Conservation (phyloP, 805 yeast genomes). For the Saccharomycopsis babjevae region DNA sequence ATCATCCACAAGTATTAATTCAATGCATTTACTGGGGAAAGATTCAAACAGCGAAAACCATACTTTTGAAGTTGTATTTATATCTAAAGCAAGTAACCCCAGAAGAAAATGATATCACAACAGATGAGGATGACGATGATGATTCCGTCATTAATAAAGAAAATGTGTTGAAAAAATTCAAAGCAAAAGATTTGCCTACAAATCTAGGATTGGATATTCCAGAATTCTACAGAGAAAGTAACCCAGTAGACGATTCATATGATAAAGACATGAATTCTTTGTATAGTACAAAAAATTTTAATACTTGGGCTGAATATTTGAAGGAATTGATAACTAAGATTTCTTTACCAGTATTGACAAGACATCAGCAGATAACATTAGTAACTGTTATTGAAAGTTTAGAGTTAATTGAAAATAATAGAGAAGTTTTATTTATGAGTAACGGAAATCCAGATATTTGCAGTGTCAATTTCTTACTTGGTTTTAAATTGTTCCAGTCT, state of each 20-base stretch:
- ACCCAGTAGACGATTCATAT: constrained; percentile 13
- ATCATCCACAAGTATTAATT: constrained; percentile 81
- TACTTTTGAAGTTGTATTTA: constrained; percentile 45
- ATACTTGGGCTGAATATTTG: constrained; percentile 24
- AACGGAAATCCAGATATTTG: constrained; percentile 40
- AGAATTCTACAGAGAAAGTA: constrained; percentile 8
- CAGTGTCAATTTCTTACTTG: constrained; percentile 63
- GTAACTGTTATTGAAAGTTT: constrained; percentile 59
- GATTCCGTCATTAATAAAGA: constrained; percentile 20
- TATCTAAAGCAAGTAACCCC: constrained; percentile 45
- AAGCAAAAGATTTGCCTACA: constrained; percentile 9
- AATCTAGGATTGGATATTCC: constrained; percentile 9
- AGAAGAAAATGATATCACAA: constrained; percentile 22
- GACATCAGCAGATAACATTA: constrained; percentile 86
- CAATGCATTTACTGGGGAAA: constrained; percentile 63
- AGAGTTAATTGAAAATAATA: constrained; percentile 38
- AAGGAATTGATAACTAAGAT: constrained; percentile 50
- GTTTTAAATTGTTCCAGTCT: constrained; percentile 54
- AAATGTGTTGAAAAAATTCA: constrained; percentile 2
- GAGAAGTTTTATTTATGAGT: constrained; percentile 10
- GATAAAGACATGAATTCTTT: constrained; percentile 22
- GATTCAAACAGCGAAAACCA: constrained; percentile 40
- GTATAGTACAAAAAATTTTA: constrained; percentile 21
- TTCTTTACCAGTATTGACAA: constrained; percentile 69
- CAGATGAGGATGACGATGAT: constrained; percentile 23